Base-by-base conservation (phyloP, 805 yeast species). In the Starmerella bacillaris region DNA sequence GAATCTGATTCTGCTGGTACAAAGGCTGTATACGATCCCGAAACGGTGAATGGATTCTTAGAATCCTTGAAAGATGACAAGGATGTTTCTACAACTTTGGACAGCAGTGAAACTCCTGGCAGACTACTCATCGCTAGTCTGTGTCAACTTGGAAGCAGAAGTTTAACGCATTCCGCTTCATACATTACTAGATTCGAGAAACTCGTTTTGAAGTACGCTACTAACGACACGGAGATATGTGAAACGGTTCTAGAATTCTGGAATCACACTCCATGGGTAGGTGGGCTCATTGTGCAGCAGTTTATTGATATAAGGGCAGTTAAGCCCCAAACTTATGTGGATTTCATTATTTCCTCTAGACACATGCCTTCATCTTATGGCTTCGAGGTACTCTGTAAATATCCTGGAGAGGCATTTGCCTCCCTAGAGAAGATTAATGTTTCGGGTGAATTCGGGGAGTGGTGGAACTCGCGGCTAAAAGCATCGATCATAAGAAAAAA, bases 81-180 rank as follows among this genome's bases (percentile, higher is more conserved):
- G 20, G 45, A 39, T 2, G 47, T 57, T 3, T 35, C 58, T 12
- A 48, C 46, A 14, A 52, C 47, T 8, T 42, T 63, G 8, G 55
- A 48, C 49, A 49, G 41, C 34, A 37, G 42, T 30, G 33, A 28
- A 7, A 29, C 28, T 16, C 35, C 37, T 24, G 40, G 26, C n/a
- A 68, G 75, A 20, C 57, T 78, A 12, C 55, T 82, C 11, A 64
- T 75, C 47, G 86, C 79, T 49, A 63, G 76, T 0, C 64, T 80
- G 34, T 77, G 86, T 31, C 74, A 74, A 45, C 74, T 82, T 38
- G 95, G 96, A 11, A 75, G 82, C 31, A 68, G 95, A 51, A 84
- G 95, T 0, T 65, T 84, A 29, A 79, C 86, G 0, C 83, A 77
- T 48, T 73, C 75, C 26, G 69, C 68, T 40, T 69, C 67, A 28